These are phyloP conservation scores for Hericium coralloides DNA, from an alignment of 768 basidiomycete genomes.

Conservation along the genomic window DNA sequence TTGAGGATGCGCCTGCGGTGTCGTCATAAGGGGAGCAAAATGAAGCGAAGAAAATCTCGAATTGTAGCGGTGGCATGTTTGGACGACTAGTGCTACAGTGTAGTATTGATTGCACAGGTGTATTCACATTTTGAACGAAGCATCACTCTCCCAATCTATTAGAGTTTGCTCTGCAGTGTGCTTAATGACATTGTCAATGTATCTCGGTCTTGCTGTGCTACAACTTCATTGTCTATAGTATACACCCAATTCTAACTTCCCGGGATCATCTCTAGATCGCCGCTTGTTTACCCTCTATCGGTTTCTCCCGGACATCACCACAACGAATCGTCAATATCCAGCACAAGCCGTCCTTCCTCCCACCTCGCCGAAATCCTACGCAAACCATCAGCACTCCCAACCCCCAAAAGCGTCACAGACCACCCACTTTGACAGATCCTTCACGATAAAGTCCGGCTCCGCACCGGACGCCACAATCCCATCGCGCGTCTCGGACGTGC, in stretches of 20 bases:
- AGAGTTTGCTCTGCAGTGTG: too few relatives aligned
- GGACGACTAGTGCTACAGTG: background rate
- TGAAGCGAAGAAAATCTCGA: background rate
- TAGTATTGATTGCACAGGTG: too few relatives aligned
- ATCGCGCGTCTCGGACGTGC: constrained; percentile 64
- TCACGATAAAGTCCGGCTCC: constrained; percentile 56
- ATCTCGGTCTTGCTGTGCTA: too few relatives aligned
- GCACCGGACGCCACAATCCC: constrained; percentile 43
- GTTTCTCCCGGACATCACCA: constrained; percentile 1
- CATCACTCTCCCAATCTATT: too few relatives aligned
- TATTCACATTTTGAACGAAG: too few relatives aligned
- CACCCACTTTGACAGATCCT: constrained; percentile 57
- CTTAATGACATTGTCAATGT: too few relatives aligned
- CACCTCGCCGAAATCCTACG: constrained; percentile 36
- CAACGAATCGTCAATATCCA: constrained; percentile 32
- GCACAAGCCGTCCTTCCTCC: constrained; percentile 36
- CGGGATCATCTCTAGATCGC: too few relatives aligned
- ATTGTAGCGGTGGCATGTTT: background rate
- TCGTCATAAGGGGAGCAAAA: constrained; percentile 18
- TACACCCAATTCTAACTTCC: too few relatives aligned
- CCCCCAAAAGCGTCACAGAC: background rate
- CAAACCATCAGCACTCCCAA: background rate
- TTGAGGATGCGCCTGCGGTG: constrained; percentile 53
- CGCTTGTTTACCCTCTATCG: too few relatives aligned
- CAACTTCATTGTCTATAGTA: too few relatives aligned